Base-by-base conservation (phyloP, 306 rosid species). In the Trifolium subterraneum region DNA sequence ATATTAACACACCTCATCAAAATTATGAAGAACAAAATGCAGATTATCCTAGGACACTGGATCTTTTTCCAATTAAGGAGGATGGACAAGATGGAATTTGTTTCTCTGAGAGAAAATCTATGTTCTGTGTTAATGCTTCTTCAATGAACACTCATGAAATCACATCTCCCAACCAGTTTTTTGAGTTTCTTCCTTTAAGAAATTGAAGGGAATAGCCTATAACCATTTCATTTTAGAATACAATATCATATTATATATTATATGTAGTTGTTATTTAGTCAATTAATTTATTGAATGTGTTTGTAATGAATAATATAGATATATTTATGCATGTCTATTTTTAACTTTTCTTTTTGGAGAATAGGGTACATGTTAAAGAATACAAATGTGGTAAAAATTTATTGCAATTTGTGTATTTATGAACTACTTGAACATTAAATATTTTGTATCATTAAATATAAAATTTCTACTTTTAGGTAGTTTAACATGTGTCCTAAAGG, bases 181-280 rank as follows among this genome's bases (percentile, higher is more conserved):
- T 79, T 81, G 88, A 86, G 81, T 83, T 90, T 84, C 88, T 86
- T 63, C 88, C 90, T 59, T 68, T 81, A 51, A 84, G 86, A 77
- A 62, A 82, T 36, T 81, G 71, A 82, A 25, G 13, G 10, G 10
- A 25, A 8, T 38, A n/a, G n/a, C n/a, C 65, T 13, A 22, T 12
- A 22, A 6, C 1, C 6, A 56, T 70, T 68, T 74, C 66, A 67
- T 13, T 29, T 56, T 60, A 25, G 9, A 41, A 13, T 56, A 36
- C 50, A n/a, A n/a, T n/a, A n/a, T n/a, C n/a, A 12, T 44, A 15
- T 44, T 7, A 44, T 36, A 29, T 29, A 3, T 8, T 38, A 38
- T 38, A 41, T 41, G 47, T 12, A 41, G 13, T 41, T 41, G 14
- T 41, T 11, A 13, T 44, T 44, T 1, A 44, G 50, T 5, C 16